Conservation (phyloP, 1,139 yeast species). For the Casaregolazyma suthepensis region DNA sequence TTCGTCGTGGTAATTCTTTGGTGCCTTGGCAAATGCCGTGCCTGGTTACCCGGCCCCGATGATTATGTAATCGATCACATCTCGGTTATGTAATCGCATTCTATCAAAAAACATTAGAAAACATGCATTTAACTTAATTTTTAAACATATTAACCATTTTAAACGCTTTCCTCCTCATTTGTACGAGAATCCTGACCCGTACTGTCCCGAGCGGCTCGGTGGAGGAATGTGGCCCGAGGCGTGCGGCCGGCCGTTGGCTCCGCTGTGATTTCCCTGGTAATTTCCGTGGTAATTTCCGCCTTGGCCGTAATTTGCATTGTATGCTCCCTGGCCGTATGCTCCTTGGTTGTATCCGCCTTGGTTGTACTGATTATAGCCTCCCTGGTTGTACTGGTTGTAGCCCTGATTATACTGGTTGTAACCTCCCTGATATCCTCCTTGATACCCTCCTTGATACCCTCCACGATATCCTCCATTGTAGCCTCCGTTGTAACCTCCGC, state of each 20-base stretch:
- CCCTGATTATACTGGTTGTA: background rate
- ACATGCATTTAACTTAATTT: too few species aligned
- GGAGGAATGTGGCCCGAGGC: conserved; percentile 9
- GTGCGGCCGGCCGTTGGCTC: background rate
- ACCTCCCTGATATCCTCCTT: conserved; percentile 7
- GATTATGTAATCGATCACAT: too few species aligned
- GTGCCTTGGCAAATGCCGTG: too few species aligned
- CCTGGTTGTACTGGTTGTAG: background rate
- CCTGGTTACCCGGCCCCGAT: too few species aligned
- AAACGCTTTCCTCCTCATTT: background rate
- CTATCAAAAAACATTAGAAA: background rate
- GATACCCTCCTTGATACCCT: conserved; percentile 6
- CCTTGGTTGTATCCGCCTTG: conserved; percentile 12
- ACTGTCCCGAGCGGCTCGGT: conserved; percentile 10
- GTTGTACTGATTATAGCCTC: conserved; percentile 5
- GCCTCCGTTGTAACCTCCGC: conserved; percentile 11
- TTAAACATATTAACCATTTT: background rate
- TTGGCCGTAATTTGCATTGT: conserved; percentile 7
- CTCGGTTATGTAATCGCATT: too few species aligned
- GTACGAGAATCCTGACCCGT: conserved; percentile 10
- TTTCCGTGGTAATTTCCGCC: conserved; percentile 9
- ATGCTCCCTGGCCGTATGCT: background rate
- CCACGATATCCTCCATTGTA: conserved; percentile 10
- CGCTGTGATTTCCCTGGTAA: conserved; percentile 6
- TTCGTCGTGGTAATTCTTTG: background rate